These are phyloP conservation scores for Ajuga chamaepitys DNA, from an alignment of 257 asterid species.

Conservation along the genomic window DNA sequence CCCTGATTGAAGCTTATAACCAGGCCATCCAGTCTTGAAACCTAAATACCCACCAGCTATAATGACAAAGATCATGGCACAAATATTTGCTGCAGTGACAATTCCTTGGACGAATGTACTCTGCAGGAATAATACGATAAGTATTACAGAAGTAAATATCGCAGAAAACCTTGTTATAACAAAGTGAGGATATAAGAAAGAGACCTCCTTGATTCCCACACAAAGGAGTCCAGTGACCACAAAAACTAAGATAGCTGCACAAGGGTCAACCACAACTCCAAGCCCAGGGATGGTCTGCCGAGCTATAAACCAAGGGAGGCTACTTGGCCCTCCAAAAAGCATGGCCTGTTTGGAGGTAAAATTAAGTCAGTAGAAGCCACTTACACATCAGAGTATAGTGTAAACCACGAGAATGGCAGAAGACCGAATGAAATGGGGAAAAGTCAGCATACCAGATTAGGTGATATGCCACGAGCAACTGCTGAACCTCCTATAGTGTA, in stretches of 20 bases:
- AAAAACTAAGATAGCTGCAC: slow-evolving; percentile 77
- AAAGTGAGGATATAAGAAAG: slow-evolving; percentile 5
- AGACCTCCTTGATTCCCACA: slow-evolving; percentile 91
- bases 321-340: slow-evolving; percentile 83
- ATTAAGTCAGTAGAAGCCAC: background rate
- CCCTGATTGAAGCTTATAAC: slow-evolving; percentile 87
- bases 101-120: slow-evolving; percentile 90
- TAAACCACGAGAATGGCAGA: background rate
- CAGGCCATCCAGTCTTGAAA: slow-evolving; percentile 95
- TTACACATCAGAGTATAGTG: background rate
- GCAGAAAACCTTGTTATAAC: background rate
- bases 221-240: slow-evolving; percentile 79
- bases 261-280: slow-evolving; percentile 75
- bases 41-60: slow-evolving; percentile 96
- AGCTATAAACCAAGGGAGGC: slow-evolving; percentile 71
- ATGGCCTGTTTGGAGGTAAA: slow-evolving; percentile 47
- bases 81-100: slow-evolving; percentile 71
- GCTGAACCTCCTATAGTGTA: slow-evolving; percentile 98
- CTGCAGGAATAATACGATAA: slow-evolving; percentile 33
- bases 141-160: slow-evolving; percentile 2
- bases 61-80: slow-evolving; percentile 90
- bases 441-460: slow-evolving; percentile 63
- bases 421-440: background rate
- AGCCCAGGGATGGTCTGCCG: slow-evolving; percentile 88
- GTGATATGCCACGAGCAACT: slow-evolving; percentile 98